Percentiles rank a stretch among this genome's conserved stretches.
Conservation (phyloP, 2,329 filamentous ascomycete species). For the Aspergillus ustus region DNA sequence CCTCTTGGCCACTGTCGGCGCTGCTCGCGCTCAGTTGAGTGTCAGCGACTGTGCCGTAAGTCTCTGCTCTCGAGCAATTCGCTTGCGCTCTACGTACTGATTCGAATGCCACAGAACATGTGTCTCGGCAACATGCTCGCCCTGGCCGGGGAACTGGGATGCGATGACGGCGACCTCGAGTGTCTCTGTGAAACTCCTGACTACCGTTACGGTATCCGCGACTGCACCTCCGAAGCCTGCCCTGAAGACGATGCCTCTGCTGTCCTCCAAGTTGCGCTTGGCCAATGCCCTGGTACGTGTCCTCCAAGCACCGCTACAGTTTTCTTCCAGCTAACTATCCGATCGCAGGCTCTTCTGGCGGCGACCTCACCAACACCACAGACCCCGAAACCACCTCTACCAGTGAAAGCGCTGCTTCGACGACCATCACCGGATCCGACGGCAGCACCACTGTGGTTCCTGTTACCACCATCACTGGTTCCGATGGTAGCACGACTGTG, state of each 20-base stretch:
- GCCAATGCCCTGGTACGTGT: constrained; percentile 40
- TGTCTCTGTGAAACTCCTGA: constrained; percentile 49
- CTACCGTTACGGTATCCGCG: constrained; percentile 51
- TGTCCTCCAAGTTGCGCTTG: constrained; percentile 40
- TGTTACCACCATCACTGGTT: constrained; percentile 16
- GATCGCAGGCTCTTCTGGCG: background rate
- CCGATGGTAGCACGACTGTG: constrained; percentile 4
- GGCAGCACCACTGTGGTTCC: constrained; percentile 8
- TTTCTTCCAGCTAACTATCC: background rate
- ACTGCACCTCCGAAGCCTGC: constrained; percentile 52
- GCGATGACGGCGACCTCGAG: constrained; percentile 38
- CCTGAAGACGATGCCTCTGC: constrained; percentile 39
- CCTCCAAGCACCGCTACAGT: constrained; percentile 4
- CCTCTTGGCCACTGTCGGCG: constrained; percentile 34
- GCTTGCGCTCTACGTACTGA: constrained; percentile 18
- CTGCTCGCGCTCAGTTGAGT: constrained; percentile 32
- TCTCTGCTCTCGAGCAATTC: background rate
- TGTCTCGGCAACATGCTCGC: constrained; percentile 52
- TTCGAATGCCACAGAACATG: constrained; percentile 38
- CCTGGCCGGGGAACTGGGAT: constrained; percentile 46
- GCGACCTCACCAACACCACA: background rate
- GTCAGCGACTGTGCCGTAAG: constrained; percentile 39
- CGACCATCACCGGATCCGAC: constrained; percentile 21
- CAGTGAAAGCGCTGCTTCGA: constrained; percentile 2
- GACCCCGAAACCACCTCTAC: background rate